Evolutionary conservation across 805 yeast species (phyloP), one percentile per base, ranked within the genome.

Genomic region (Metschnikowia aberdeeniae): DNA sequence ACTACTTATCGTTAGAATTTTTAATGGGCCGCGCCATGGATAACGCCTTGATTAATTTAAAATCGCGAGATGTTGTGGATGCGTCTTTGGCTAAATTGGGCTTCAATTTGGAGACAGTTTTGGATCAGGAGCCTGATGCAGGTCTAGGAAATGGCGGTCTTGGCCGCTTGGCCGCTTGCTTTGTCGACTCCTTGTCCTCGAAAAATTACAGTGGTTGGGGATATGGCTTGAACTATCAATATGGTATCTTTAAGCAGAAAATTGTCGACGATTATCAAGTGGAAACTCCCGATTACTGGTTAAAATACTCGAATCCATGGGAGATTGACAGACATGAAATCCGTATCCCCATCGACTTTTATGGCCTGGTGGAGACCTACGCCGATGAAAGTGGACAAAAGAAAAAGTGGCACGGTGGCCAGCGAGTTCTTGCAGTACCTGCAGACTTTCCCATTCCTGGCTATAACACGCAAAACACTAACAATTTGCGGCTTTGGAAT

Each of bases 151-250:
- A 90, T 60, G 97, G 97, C 61, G 97, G 97, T 52, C 72, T 89
- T 45, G 97, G 97, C 51, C 80, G 97, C 62, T 74, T 89, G 60
- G 97, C 97, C 19, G 96, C 97, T 17, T 90, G 97, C 67, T 89
- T 89, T 62, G 80, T 89, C 39, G 97, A 90, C 68, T 88, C 96
- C 1, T 70, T 89, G 62, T 80, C 93, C 30, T 82, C 95, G 4
- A 84, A 86, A 53, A 82, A 86, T 64, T 87, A 86, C 64, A 89
- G 95, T 13, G 96, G 95, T 42, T 89, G 97, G 97, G 97, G 97
- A 52, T 89, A 89, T 64, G 97, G 97, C 49, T 72, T 89, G 55
- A 84, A 95, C 62, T 89, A 89, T 70, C 89, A 89, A 66, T 89
- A 90, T 62, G 97, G 97, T 64, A 89, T 89, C 56, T 89, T 89